These are phyloP conservation scores for Exophiala dermatitidis DNA, from an alignment of 2,329 filamentous ascomycete species.

Conservation along the genomic window DNA sequence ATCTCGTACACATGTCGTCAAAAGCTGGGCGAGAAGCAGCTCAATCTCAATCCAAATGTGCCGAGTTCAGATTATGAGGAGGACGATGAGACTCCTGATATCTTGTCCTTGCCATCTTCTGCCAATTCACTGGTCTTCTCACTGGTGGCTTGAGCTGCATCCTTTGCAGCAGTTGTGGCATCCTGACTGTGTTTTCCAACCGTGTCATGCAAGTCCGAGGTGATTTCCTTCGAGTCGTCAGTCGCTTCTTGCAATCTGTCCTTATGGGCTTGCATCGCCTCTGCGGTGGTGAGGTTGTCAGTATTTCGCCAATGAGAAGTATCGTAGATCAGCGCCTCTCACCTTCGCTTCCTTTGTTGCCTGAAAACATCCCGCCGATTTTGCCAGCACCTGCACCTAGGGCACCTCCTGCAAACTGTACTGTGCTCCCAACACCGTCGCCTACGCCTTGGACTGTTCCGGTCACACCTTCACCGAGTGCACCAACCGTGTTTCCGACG, in stretches of 20 bases:
- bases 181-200: constrained; percentile 15
- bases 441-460: constrained; percentile 22
- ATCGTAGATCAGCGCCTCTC: neutral
- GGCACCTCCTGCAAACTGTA: constrained; percentile 22
- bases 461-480: constrained; percentile 18
- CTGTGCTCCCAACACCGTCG: constrained; percentile 21
- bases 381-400: constrained; percentile 21
- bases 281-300: neutral
- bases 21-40: neutral
- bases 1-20: neutral
- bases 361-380: constrained; percentile 17
- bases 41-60: neutral
- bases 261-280: neutral
- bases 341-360: constrained; percentile 12
- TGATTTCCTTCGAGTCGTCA: constrained; percentile 13
- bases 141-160: neutral
- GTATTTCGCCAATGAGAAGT: neutral
- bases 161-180: constrained; percentile 7
- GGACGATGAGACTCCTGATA: constrained; percentile 16
- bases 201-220: constrained; percentile 3
- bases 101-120: constrained; percentile 14
- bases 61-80: constrained; percentile 3
- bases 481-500: constrained; percentile 20
- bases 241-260: constrained; percentile 5
- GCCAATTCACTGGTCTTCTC: constrained; percentile 1